Evolutionary conservation across 441 rosid genomes (phyloP), one percentile per base, ranked within the genome.

Genomic region (Daphne laureola): DNA sequence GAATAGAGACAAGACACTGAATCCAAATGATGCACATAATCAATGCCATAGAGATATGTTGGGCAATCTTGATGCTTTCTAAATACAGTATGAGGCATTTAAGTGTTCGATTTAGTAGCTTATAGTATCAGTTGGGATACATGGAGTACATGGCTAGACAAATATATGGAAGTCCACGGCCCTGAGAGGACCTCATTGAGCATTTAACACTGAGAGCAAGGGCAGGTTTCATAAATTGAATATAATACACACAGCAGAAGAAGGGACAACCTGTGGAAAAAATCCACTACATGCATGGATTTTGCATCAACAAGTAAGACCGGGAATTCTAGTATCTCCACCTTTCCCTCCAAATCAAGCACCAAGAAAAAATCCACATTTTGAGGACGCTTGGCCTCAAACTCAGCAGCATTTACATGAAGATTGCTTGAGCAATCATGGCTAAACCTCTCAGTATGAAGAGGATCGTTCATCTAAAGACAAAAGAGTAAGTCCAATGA

Each of bases 311-410:
- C 59, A 26, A 92, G 62, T 49, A 92, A 63, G 25, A 88, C 91
- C 26, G 95, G 90, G 65, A 86, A 92, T 73, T 92, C 98, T 46
- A 92, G 95, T 67, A 84, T 86, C 80, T 92, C 88, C 49, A 81
- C 90, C 75, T 84, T 92, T 49, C 96, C 94, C 61, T 92, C 96
- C 73, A 92, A 80, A 81, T 88, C 96, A 43, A 88, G 78, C 66
- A 92, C 94, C 79, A 86, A 73, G 75, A 84, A 71, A 67, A 69
- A 81, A 66, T 92, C 78, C 57, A 84, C 67, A 44, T 76, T 81
- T 61, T 86, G 96, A 40, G 82, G 66, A 17, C 76, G 64, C 61
- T 67, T 68, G 43, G 46, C 51, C 61, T 69, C 74, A 17, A 68
- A 49, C 52, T 67, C 78, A 14, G 75, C 68, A 49, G 60, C 76